Evolutionary conservation across 805 yeast genomes (phyloP).

Genomic region (Saturnispora hagleri): DNA sequence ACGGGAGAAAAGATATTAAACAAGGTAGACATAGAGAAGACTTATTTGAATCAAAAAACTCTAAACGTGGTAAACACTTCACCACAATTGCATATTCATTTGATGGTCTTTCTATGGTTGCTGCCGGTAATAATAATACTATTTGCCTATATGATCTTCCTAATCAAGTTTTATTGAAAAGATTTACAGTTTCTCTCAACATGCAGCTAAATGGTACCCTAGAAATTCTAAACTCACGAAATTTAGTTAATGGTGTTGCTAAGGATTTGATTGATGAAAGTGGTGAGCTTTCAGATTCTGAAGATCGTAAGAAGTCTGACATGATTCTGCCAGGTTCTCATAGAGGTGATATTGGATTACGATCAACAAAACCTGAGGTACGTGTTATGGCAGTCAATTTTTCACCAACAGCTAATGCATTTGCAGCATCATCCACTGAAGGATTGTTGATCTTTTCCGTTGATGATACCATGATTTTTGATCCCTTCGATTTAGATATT

Average conservation of each 20-base stretch:
- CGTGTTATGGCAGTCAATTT: conserved; percentile 70
- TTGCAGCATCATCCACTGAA: conserved; percentile 93
- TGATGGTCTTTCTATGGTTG: conserved; percentile 81
- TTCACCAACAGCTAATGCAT: conserved; percentile 83
- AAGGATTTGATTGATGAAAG: conserved; percentile 70
- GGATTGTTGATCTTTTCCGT: conserved; percentile 78
- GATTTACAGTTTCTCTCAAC: conserved; percentile 79
- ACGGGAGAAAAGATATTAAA: conserved; percentile 77
- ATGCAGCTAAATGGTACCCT: conserved; percentile 88
- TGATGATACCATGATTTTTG: conserved; percentile 68
- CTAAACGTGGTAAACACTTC: conserved; percentile 78
- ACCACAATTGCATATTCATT: conserved; percentile 75
- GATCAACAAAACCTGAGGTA: conserved; percentile 74
- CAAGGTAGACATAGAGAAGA: conserved; percentile 80
- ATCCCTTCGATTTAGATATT: conserved; percentile 89
- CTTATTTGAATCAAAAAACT: conserved; percentile 68
- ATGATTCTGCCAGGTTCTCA: conserved; percentile 76
- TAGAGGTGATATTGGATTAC: conserved; percentile 69
- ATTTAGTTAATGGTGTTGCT: conserved; percentile 84
- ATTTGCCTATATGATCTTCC: conserved; percentile 86
- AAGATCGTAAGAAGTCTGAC: conserved; percentile 52
- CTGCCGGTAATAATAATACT: conserved; percentile 89
- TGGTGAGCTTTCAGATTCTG: conserved; percentile 80
- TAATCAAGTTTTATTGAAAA: conserved; percentile 74
- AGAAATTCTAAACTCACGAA: conserved; percentile 66